Conservation (phyloP, 352 stramenopile genomes). For the Elongisporangium senticosum region DNA sequence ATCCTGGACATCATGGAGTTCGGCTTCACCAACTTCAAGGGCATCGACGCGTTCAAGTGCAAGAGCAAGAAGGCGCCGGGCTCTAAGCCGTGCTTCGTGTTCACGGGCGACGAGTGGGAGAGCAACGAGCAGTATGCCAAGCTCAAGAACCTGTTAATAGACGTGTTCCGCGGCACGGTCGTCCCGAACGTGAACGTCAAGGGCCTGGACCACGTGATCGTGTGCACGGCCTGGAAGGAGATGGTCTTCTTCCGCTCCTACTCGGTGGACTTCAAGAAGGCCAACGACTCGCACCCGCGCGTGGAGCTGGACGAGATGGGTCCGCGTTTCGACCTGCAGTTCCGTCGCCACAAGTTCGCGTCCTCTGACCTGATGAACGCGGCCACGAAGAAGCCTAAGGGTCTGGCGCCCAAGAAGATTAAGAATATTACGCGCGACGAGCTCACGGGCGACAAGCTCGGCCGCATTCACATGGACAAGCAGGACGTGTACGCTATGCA, state of each 20-base stretch:
- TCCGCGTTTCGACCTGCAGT: slow-evolving; percentile 83
- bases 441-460: slow-evolving; percentile 97
- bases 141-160: slow-evolving; percentile 93
- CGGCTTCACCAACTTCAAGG: slow-evolving; percentile 93
- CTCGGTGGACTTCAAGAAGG: slow-evolving; percentile 93
- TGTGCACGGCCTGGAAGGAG: slow-evolving; percentile 92
- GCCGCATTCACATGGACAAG: slow-evolving; percentile 96
- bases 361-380: slow-evolving; percentile 94
- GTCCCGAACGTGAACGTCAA: slow-evolving; percentile 94
- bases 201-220: slow-evolving; percentile 96
- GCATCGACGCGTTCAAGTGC: slow-evolving; percentile 91
- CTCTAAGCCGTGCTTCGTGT: slow-evolving; percentile 95
- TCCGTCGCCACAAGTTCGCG: slow-evolving; percentile 94
- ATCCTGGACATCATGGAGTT: slow-evolving; percentile 98
- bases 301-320: slow-evolving; percentile 91
- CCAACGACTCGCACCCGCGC: slow-evolving; percentile 73
- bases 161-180: slow-evolving; percentile 97
- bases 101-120: slow-evolving; percentile 94
- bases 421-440: slow-evolving; percentile 98
- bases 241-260: slow-evolving; percentile 96
- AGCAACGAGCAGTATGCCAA: slow-evolving; percentile 87
- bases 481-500: slow-evolving; percentile 97
- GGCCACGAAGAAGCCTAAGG: slow-evolving; percentile 92
- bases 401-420: slow-evolving; percentile 92
- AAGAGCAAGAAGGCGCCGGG: slow-evolving; percentile 90